Conservation (phyloP, 202 grass and related monocot species). For the Panicum hallii region DNA sequence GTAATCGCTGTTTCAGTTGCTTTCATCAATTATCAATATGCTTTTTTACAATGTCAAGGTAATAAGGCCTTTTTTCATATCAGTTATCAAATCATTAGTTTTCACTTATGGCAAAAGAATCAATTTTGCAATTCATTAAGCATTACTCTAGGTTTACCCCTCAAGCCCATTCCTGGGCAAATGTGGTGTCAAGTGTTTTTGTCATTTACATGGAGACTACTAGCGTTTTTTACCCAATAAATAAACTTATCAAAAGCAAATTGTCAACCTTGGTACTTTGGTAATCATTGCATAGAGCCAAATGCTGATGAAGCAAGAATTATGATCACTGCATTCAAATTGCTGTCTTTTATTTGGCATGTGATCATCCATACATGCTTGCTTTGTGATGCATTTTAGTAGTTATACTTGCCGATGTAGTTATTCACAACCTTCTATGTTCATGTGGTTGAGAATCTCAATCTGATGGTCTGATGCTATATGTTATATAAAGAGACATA, state of each 20-base stretch:
- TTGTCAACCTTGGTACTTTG: neutral
- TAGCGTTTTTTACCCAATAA: neutral
- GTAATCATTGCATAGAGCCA: neutral
- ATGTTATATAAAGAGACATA: slow-evolving; percentile 32
- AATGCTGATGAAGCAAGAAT: neutral
- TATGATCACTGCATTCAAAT: neutral
- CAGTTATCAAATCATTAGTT: neutral
- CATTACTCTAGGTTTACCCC: neutral
- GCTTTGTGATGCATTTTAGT: neutral
- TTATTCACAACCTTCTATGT: slow-evolving; percentile 6
- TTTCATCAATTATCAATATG: slow-evolving; percentile 18
- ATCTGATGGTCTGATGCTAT: slow-evolving; percentile 1
- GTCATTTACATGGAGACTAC: neutral
- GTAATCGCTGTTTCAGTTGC: slow-evolving; percentile 25
- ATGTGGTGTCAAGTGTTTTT: slow-evolving; percentile 7
- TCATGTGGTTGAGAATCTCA: slow-evolving; percentile 29
- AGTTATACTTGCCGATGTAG: neutral
- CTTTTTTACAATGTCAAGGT: slow-evolving; percentile 1
- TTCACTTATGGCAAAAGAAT: neutral
- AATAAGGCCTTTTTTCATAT: slow-evolving; percentile 17
- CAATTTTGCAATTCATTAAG: slow-evolving; percentile 21
- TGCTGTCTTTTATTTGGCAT: slow-evolving; percentile 34
- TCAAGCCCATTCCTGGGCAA: neutral
- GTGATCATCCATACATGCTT: slow-evolving; percentile 10
- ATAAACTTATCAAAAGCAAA: neutral